Evolutionary conservation across 1,139 yeast genomes (phyloP), one percentile per base, ranked within the genome.

Genomic region (Kodamaea anthophila): DNA sequence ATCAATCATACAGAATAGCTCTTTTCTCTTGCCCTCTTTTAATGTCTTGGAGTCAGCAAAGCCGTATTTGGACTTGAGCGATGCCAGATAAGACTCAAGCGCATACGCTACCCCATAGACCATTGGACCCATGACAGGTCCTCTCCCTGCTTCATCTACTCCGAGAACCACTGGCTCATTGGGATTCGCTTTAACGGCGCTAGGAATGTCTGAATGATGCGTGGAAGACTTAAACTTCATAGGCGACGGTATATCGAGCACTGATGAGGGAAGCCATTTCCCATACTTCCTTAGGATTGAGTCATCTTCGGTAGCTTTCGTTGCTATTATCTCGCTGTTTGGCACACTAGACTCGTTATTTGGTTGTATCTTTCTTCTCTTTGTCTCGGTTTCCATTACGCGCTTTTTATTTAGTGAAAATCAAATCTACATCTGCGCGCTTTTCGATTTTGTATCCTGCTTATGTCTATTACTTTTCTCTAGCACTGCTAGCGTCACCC

Each of bases 121-220:
- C 98, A 91, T 93, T 1, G 97, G 94, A 0, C 98, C 94, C 31
- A 91, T 49, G 0, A 93, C 96, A 0, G 99, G 98, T 0, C 99
- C 99, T 41, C 99, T 69, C 0, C 99, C 98, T 0, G 99, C 98
- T 53, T 91, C 99, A 52, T 91, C 98, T 2, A 91, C 94, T 4
- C 98, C 98, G 9, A 91, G 55, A 2, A 86, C 74, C 3, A 65
- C 58, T 0, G 57, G 46, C 8, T 44, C 50, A 3, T 37, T 22
- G 5, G 43, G 37, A 21, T 48, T 39, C 13, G 39, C 34, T 11
- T 16, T 15, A 8, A 60, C 41, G 4, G 29, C 37, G 7, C 22
- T 18, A 1, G 70, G 70, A 7, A 60, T 43, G 2, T 42, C 47
- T 4, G 68, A 58, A 27, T 53, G 59, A 40, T 55, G 60, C 0